Evolutionary conservation across 1,139 yeast species (phyloP), one percentile per base, ranked within the genome.

Genomic region (Starmera stellimalicola): DNA sequence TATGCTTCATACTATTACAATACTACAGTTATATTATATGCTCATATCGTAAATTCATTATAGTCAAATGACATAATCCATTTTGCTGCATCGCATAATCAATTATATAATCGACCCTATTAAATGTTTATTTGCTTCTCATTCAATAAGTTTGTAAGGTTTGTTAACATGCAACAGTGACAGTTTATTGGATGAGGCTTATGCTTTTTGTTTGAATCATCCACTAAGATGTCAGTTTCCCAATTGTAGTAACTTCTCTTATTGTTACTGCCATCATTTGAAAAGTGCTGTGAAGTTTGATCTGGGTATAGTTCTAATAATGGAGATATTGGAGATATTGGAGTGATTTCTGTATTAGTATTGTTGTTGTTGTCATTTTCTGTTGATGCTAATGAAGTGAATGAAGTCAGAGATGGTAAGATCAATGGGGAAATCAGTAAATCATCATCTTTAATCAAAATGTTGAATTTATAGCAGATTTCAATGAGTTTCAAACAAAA

Each of bases 161-260:
- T 42, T 5, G 48, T 44, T 32, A 42, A 28, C 9, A 37, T 32
- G 22, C 48, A 44, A 31, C 48, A 44, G 5, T 33, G 4, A 25
- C 48, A 44, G 23, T 44, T 34, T 18, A 25, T 27, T 9, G 35
- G 36, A 26, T 39, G 42, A 4, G 32, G 27, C 11, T 26, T 6
- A 22, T n/a, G 8, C 11, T 2, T 22, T 5, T 22, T 22, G 5
- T 22, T 22, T 22, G 25, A 22, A 22, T 22, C 6, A n/a, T 22
- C 12, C 8, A 22, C 11, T 22, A 22, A 22, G 11, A 22, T n/a
- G 2, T 22, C 25, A n/a, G 11, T 14, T 22, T 22, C 14, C 11
- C 11, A 8, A 22, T 22, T 14, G 12, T 22, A 22, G 12, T 22
- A 22, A 22, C 25, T 22, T 22, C 25, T 22, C 7, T 30, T 28